Conservation (phyloP, 75 land plant genomes). For the Sequoiadendron giganteum region DNA sequence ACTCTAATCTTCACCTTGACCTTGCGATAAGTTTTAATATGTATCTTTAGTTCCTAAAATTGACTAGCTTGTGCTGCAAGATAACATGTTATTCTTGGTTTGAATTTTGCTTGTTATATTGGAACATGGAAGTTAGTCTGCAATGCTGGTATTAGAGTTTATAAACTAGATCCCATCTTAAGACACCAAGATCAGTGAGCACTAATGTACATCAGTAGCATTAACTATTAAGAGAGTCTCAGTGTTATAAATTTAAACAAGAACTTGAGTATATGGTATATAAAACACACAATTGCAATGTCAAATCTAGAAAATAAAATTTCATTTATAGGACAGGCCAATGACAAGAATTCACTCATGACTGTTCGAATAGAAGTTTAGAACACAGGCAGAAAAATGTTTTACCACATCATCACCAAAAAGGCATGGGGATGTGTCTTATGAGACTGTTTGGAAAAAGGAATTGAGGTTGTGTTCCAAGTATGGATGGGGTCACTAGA, state of each 20-base stretch:
- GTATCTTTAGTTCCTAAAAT: background rate
- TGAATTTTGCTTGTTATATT: background rate
- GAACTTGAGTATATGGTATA: background rate
- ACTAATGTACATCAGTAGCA: background rate
- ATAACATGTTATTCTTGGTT: background rate
- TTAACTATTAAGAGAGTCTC: background rate
- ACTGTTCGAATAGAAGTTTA: no score
- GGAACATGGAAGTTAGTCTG: background rate
- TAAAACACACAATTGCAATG: background rate
- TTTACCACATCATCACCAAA: background rate
- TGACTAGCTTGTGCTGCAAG: background rate
- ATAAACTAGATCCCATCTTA: background rate
- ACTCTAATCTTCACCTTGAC: background rate
- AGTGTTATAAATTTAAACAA: no score
- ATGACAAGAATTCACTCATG: background rate
- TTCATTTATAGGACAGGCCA: background rate
- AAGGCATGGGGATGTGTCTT: background rate
- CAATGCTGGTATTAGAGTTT: background rate
- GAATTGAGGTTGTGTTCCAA: background rate
- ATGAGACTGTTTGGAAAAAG: background rate
- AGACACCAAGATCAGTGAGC: background rate
- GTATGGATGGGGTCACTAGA: background rate
- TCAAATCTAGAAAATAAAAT: background rate
- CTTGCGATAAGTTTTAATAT: no score
- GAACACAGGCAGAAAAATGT: background rate